A percentile compares a stretch with the other conserved stretches of the same genome.
These are phyloP conservation scores for Austroboletus novae-zelandiae DNA, from an alignment of 1,284 basidiomycete species.

Conservation along the genomic window DNA sequence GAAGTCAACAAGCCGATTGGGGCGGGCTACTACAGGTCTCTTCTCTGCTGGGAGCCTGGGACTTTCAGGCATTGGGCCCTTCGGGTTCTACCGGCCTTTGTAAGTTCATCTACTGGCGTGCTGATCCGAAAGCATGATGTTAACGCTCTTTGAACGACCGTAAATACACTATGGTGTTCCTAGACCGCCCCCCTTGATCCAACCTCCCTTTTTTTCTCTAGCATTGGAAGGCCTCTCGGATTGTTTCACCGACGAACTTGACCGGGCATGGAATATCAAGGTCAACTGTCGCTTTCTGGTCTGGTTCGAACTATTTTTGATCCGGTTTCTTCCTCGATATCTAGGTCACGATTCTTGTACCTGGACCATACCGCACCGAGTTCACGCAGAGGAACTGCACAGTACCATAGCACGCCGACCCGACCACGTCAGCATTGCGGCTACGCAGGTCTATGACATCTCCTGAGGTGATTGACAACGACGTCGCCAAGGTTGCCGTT, in stretches of 20 bases:
- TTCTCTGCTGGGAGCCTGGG: conserved; percentile 15
- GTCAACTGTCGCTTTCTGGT: neutral
- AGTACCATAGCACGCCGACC: neutral
- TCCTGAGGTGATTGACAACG: neutral
- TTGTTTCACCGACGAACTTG: too few species aligned
- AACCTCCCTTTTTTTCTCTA: too few species aligned
- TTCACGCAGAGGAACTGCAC: neutral
- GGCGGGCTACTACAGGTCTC: conserved; percentile 30
- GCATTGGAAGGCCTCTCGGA: conserved; percentile 3
- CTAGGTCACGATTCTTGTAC: conserved; percentile 5
- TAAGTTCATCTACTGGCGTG: neutral
- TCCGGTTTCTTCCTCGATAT: too few species aligned
- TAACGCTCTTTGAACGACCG: neutral
- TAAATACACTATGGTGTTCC: too few species aligned
- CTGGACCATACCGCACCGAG: conserved; percentile 11
- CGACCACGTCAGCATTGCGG: conserved; percentile 1
- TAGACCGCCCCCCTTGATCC: too few species aligned
- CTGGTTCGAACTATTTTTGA: too few species aligned
- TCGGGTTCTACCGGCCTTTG: conserved; percentile 7
- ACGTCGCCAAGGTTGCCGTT: conserved; percentile 1
- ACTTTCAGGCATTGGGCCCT: neutral
- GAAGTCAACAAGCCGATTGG: conserved; percentile 28
- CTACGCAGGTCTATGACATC: neutral
- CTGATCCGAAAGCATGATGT: too few species aligned
- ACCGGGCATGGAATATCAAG: neutral